phyloP scores from a whole-genome alignment of 2,329 filamentous ascomycete genomes.

The Fusarium multiceps region DNA sequence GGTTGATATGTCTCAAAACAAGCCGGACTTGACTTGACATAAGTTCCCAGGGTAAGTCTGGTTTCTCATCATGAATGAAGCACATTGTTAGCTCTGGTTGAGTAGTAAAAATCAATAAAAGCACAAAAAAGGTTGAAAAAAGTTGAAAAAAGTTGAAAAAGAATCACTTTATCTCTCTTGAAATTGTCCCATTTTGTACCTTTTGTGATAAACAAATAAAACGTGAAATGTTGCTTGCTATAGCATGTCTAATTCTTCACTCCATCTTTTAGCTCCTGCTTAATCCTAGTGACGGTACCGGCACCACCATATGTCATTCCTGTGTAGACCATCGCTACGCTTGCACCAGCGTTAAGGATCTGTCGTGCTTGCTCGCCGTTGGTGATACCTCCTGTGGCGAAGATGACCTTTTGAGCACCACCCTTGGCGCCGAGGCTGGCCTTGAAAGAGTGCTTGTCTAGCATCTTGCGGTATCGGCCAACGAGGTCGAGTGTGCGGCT shows the following conservation, averaged over 20 bases:
- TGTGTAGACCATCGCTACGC: constrained; percentile 92
- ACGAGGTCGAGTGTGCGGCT: constrained; percentile 82
- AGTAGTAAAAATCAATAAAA: background rate
- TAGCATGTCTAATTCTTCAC: constrained; percentile 42
- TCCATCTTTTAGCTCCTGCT: constrained; percentile 68
- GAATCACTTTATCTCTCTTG: background rate
- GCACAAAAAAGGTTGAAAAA: background rate
- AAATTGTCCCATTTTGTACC: constrained; percentile 8
- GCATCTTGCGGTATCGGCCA: constrained; percentile 76
- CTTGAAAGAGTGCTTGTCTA: constrained; percentile 63
- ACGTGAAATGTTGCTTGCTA: constrained; percentile 36
- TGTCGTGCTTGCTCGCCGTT: constrained; percentile 85
- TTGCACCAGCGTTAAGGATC: constrained; percentile 88
- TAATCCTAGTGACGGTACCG: constrained; percentile 73
- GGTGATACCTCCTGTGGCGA: constrained; percentile 92
- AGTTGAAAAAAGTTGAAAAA: background rate
- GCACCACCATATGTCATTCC: constrained; percentile 73
- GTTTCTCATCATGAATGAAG: background rate
- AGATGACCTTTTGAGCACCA: constrained; percentile 78
- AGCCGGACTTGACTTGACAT: background rate
- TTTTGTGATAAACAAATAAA: constrained; percentile 35
- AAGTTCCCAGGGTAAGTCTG: background rate
- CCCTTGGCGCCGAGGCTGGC: constrained; percentile 44
- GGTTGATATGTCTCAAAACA: background rate
- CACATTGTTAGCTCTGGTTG: background rate